These are phyloP conservation scores for Phytophthora rubi DNA, from an alignment of 352 stramenopile species.

Conservation along the genomic window DNA sequence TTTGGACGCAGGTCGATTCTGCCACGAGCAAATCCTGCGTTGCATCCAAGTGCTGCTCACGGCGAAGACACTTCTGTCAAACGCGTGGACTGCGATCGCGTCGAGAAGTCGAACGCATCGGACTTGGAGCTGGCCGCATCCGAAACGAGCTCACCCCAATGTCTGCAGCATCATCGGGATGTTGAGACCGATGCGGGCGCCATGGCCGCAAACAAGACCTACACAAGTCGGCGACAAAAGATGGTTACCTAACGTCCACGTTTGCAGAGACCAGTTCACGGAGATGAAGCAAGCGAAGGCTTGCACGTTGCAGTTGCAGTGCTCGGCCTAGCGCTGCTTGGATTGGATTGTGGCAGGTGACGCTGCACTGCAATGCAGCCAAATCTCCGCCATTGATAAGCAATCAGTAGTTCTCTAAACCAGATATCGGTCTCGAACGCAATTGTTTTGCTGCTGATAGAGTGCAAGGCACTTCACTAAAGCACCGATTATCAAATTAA, in stretches of 20 bases:
- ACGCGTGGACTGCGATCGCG: not conserved
- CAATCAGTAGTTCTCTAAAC: too few species aligned
- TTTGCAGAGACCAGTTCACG: constrained; percentile 18
- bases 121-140: not conserved
- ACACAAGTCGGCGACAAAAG: constrained; percentile 18
- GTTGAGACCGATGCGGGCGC: not conserved
- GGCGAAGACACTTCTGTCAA: constrained; percentile 4
- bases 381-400: too few species aligned
- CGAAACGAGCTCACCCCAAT: not conserved
- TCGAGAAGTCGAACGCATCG: not conserved
- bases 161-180: not conserved
- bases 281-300: constrained; percentile 25
- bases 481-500: too few species aligned
- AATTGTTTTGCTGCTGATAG: too few species aligned
- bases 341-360: constrained; percentile 2
- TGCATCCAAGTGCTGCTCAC: constrained; percentile 3
- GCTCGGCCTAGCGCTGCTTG: constrained; percentile 16
- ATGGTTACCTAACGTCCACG: constrained; percentile 26
- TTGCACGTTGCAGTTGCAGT: constrained; percentile 22
- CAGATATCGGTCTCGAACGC: too few species aligned
- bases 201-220: constrained; percentile 13
- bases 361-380: constrained; percentile 15
- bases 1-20: constrained; percentile 19
- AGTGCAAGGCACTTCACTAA: too few species aligned
- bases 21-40: constrained; percentile 22